Percentiles rank a stretch among this genome's conserved stretches.
These are phyloP conservation scores for Cystobasidium slooffiae DNA, from an alignment of 1,284 basidiomycete genomes.

Conservation along the genomic window DNA sequence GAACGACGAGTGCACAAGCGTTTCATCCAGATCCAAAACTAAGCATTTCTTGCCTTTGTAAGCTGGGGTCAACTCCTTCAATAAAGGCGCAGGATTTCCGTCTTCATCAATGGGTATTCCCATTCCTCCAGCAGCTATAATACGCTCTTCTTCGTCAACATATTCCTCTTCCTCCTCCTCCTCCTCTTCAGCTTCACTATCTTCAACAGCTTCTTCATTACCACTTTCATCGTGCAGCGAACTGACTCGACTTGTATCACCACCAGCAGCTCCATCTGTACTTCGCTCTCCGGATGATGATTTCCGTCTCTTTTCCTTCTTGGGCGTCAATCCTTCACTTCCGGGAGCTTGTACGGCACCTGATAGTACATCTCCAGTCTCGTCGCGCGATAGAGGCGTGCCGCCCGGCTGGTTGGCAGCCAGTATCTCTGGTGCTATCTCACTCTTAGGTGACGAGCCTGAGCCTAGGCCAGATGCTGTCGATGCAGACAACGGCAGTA, in stretches of 20 bases:
- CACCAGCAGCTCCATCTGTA: constrained; percentile 54
- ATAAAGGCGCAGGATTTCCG: constrained; percentile 78
- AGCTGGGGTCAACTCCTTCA: constrained; percentile 73
- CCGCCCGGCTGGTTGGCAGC: constrained; percentile 50
- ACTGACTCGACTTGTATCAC: constrained; percentile 45
- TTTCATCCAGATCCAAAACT: constrained; percentile 94
- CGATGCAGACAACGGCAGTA: neutral
- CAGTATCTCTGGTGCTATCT: constrained; percentile 41
- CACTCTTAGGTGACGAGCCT: neutral
- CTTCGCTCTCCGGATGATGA: constrained; percentile 56
- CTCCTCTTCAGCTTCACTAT: constrained; percentile 55
- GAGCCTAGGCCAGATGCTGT: neutral
- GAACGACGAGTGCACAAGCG: constrained; percentile 73
- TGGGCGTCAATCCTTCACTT: constrained; percentile 61
- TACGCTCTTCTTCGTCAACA: constrained; percentile 75
- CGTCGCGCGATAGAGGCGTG: constrained; percentile 56
- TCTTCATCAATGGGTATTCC: constrained; percentile 84
- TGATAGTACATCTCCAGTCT: constrained; percentile 70
- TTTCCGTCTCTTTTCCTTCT: constrained; percentile 48
- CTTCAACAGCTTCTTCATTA: constrained; percentile 53
- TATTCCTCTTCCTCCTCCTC: constrained; percentile 60
- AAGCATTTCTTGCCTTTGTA: constrained; percentile 83
- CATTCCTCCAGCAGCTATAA: constrained; percentile 78
- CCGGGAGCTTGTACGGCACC: constrained; percentile 74
- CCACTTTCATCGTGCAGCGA: constrained; percentile 17